Conservation (phyloP, 1,284 basidiomycete genomes). For the Tausonia pullulans region DNA sequence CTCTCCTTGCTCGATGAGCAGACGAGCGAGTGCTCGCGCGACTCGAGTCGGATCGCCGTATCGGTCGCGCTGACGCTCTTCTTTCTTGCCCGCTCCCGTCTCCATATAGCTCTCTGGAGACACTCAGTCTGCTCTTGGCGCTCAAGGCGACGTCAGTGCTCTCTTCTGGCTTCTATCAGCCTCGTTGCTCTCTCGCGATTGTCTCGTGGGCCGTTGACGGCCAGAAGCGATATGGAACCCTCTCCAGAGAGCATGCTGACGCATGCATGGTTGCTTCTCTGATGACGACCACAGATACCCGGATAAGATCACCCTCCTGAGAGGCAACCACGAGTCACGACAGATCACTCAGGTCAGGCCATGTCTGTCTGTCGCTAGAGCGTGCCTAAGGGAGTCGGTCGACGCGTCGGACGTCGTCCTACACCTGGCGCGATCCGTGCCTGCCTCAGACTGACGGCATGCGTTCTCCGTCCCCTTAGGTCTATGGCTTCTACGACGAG, state of each 20-base stretch:
- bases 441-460: neutral
- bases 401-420: neutral
- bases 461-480: constrained; percentile 27
- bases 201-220: no score
- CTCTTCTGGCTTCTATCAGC: no score
- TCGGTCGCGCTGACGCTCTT: neutral
- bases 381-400: neutral
- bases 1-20: neutral
- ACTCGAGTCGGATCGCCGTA: neutral
- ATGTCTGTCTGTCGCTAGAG: no score
- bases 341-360: constrained; percentile 69
- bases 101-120: constrained; percentile 50
- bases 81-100: neutral
- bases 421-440: neutral
- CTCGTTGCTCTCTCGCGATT: no score
- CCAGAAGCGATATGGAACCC: no score
- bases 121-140: constrained; percentile 75
- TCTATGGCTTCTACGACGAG: constrained; percentile 97
- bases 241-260: no score
- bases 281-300: constrained; percentile 53
- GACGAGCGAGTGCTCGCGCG: neutral
- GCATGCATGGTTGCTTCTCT: no score
- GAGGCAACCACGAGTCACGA: constrained; percentile 90
- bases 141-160: constrained; percentile 68
- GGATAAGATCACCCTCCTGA: constrained; percentile 75